phyloP scores from a whole-genome alignment of 176 grass and related monocot species.

The Eragrostis nindensis region DNA sequence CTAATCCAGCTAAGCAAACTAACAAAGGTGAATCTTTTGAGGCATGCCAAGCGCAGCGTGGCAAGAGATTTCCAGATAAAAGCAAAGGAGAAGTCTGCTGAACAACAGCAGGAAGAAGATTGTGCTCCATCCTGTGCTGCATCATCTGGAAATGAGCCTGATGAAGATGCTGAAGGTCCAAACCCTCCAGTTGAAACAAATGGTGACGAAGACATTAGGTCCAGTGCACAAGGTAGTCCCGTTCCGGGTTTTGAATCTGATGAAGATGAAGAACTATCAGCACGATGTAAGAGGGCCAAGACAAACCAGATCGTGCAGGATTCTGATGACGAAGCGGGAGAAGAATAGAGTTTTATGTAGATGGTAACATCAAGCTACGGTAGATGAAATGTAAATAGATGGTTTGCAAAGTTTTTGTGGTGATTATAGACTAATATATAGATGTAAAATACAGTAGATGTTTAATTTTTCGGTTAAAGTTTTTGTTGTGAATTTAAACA shows the following conservation, averaged over 20 bases:
- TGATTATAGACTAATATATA: background rate
- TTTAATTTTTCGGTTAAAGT: background rate
- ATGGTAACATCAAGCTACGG: no score
- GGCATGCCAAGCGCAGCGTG: conserved; percentile 82
- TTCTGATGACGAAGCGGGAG: conserved; percentile 63
- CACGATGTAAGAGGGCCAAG: conserved; percentile 62
- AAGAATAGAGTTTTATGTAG: conserved; percentile 26
- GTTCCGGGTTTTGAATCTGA: conserved; percentile 55
- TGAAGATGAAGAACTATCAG: conserved; percentile 56
- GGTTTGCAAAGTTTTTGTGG: conserved; percentile 3
- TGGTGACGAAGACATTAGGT: conserved; percentile 41
- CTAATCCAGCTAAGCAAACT: conserved; percentile 84
- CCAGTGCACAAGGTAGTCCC: background rate
- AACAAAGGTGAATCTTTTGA: conserved; percentile 76
- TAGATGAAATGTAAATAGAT: conserved; percentile 14
- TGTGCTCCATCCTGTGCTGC: conserved; percentile 35
- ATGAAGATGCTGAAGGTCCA: conserved; percentile 52
- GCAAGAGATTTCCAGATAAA: conserved; percentile 87
- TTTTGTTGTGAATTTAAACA: background rate
- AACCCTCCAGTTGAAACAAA: conserved; percentile 44
- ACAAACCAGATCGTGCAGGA: conserved; percentile 63
- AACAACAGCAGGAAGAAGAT: conserved; percentile 47
- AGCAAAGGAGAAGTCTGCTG: conserved; percentile 45
- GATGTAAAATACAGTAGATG: background rate
- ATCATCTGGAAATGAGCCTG: conserved; percentile 53